Evolutionary conservation across 345 rosid genomes (phyloP).

Genomic region (Orychophragmus violaceus): DNA sequence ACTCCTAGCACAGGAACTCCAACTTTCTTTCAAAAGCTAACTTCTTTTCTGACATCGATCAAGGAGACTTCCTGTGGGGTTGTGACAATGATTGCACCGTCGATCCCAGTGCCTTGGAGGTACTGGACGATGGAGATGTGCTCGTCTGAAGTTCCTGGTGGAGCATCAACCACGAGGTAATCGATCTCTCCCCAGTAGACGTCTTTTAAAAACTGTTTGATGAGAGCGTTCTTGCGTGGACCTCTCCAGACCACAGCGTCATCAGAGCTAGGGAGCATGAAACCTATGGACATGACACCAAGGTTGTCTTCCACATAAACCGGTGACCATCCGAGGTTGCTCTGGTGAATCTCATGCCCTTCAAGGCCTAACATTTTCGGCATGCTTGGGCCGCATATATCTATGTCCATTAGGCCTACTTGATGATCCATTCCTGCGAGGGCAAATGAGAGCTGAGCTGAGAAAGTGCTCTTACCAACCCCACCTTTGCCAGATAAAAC

Average conservation of each 20-base stretch:
- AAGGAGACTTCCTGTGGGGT: slow-evolving; percentile 93
- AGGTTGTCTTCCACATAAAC: slow-evolving; percentile 91
- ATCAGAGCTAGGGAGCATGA: slow-evolving; percentile 91
- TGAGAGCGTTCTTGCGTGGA: slow-evolving; percentile 84
- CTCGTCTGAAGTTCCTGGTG: slow-evolving; percentile 96
- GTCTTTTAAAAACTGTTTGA: slow-evolving; percentile 88
- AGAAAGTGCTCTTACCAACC: slow-evolving; percentile 95
- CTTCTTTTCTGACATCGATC: slow-evolving; percentile 90
- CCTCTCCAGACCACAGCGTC: slow-evolving; percentile 99
- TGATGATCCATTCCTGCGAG: slow-evolving; percentile 83
- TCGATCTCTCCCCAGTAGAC: slow-evolving; percentile 94
- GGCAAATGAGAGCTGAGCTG: slow-evolving; percentile 84
- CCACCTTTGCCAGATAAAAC: slow-evolving; percentile 95
- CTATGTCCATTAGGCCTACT: slow-evolving; percentile 87
- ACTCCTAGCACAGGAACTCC: slow-evolving; percentile 83
- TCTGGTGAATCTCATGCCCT: slow-evolving; percentile 93
- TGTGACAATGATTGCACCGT: slow-evolving; percentile 90
- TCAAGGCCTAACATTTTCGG: slow-evolving; percentile 95
- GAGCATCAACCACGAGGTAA: slow-evolving; percentile 88
- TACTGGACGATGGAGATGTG: slow-evolving; percentile 91
- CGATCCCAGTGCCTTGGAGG: slow-evolving; percentile 77
- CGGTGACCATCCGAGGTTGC: slow-evolving; percentile 99
- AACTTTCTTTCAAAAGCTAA: slow-evolving; percentile 90
- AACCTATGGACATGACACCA: slow-evolving; percentile 96
- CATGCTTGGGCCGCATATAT: slow-evolving; percentile 94